Evolutionary conservation across 2,329 filamentous ascomycete species (phyloP).

Genomic region (Tolypocladium cylindrosporum): DNA sequence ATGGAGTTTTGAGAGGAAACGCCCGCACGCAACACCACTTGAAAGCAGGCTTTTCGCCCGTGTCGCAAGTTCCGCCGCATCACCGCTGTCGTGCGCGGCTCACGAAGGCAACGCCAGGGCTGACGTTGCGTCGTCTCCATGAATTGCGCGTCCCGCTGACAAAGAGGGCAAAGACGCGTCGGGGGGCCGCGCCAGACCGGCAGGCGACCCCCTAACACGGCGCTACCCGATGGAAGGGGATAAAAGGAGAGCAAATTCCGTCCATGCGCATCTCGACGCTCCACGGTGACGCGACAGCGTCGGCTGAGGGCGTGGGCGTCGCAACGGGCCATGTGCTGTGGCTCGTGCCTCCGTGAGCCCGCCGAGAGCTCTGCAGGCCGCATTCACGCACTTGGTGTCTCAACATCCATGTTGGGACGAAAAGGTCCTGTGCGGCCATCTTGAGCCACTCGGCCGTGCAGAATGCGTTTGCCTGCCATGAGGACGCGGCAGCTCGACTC

Average conservation of each 20-base stretch:
- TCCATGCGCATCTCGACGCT: neutral
- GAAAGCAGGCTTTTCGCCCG: neutral
- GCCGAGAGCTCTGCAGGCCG: neutral
- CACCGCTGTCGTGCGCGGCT: conserved; percentile 1
- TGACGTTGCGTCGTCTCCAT: conserved; percentile 17
- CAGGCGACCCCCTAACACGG: neutral
- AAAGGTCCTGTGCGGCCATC: neutral
- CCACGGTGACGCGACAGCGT: neutral
- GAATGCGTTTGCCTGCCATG: neutral
- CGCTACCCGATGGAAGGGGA: neutral
- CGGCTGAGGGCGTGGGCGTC: neutral
- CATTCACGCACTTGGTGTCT: too few species aligned
- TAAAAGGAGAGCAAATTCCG: neutral
- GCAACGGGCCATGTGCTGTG: neutral
- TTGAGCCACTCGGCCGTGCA: neutral
- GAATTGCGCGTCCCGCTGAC: conserved; percentile 23
- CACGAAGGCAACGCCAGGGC: conserved; percentile 7
- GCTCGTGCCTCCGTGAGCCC: neutral
- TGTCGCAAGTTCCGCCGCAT: neutral
- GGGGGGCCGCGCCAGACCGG: neutral
- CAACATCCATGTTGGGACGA: neutral
- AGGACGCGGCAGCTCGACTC: neutral
- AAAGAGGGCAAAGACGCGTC: conserved; percentile 10
- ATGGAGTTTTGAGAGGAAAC: neutral
- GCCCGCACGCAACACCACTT: neutral